phyloP scores from a whole-genome alignment of 805 yeast species.

The Ogataea populi-albae region DNA sequence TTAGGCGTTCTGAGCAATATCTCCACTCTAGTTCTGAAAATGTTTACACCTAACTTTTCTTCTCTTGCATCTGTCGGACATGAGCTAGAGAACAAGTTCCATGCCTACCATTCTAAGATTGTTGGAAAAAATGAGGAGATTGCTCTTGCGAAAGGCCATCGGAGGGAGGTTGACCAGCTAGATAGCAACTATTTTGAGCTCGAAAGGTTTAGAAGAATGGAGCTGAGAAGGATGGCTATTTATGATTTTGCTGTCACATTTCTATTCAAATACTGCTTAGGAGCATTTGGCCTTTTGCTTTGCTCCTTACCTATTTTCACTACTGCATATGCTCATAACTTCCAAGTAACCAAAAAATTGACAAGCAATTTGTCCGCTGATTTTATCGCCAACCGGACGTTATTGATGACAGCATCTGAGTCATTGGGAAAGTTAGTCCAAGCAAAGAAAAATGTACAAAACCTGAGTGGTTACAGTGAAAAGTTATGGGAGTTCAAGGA shows the following conservation, averaged over 20 bases:
- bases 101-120: constrained; percentile 78
- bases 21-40: constrained; percentile 68
- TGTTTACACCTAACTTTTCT: constrained; percentile 89
- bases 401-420: constrained; percentile 79
- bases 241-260: constrained; percentile 87
- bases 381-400: constrained; percentile 83
- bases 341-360: constrained; percentile 43
- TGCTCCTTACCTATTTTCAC: constrained; percentile 86
- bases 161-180: constrained; percentile 69
- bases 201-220: constrained; percentile 72
- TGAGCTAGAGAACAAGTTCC: constrained; percentile 77
- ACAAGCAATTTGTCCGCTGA: constrained; percentile 58
- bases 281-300: constrained; percentile 86
- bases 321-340: constrained; percentile 30
- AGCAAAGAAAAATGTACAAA: constrained; percentile 79
- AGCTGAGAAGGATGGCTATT: constrained; percentile 65
- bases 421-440: constrained; percentile 85
- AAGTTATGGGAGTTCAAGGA: constrained; percentile 71
- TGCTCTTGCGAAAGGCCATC: constrained; percentile 79
- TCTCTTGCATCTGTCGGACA: constrained; percentile 73
- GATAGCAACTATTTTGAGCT: constrained; percentile 80
- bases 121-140: constrained; percentile 81
- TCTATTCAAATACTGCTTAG: constrained; percentile 90
- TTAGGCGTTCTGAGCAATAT: constrained; percentile 78
- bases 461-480: constrained; percentile 75